phyloP scores from a whole-genome alignment of 352 stramenopile genomes.

The Pseudoperonospora humuli region DNA sequence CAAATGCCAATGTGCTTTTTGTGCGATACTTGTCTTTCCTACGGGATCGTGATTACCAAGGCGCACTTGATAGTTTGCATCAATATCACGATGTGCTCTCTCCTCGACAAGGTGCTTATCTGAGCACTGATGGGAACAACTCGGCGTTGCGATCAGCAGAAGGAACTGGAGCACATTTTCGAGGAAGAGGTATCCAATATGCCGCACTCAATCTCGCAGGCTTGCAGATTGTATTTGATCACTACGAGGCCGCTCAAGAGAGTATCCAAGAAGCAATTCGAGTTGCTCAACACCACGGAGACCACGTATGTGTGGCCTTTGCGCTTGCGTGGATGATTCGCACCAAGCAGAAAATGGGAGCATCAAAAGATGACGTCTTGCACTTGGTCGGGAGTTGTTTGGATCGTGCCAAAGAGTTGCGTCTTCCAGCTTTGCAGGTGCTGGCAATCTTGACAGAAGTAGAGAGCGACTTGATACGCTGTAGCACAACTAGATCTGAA shows the following conservation, averaged over 20 bases:
- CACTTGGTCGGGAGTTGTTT: conserved; percentile 45
- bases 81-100: conserved; percentile 91
- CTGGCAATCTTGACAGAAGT: conserved; percentile 38
- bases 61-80: conserved; percentile 86
- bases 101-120: conserved; percentile 24
- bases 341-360: conserved; percentile 54
- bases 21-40: conserved; percentile 84
- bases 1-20: conserved; percentile 64
- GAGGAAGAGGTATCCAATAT: conserved; percentile 81
- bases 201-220: conserved; percentile 85
- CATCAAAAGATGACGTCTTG: conserved; percentile 40
- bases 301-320: conserved; percentile 90
- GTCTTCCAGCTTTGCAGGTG: conserved; percentile 42
- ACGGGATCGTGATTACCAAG: conserved; percentile 71
- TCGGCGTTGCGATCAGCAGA: conserved; percentile 5
- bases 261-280: conserved; percentile 89
- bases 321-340: conserved; percentile 84
- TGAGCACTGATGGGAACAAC: conserved; percentile 5
- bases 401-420: conserved; percentile 50
- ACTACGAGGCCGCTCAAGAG: conserved; percentile 64
- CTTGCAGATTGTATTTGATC: conserved; percentile 82
- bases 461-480: conserved; percentile 41
- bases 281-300: conserved; percentile 88
- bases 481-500: conserved; percentile 10
- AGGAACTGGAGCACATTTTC: conserved; percentile 31